Evolutionary conservation across 139 green algal species (phyloP).

Genomic region (Eudorina sp.): DNA sequence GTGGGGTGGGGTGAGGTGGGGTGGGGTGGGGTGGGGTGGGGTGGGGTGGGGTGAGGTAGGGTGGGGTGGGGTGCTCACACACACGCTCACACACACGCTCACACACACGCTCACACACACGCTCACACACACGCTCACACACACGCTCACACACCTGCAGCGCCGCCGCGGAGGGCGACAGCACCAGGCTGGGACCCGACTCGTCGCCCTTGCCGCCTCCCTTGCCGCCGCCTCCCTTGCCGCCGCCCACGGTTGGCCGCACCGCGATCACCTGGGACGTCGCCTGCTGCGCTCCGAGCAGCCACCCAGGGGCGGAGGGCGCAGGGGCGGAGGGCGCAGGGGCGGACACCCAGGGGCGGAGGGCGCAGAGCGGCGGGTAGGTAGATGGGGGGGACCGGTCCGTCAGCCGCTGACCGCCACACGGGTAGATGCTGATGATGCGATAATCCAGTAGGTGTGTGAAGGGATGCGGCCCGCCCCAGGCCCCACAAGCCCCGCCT

Average conservation of each 20-base stretch:
- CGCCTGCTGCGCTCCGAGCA: neutral
- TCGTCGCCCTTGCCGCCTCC: neutral
- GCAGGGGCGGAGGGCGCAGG: neutral
- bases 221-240: neutral
- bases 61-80: neutral
- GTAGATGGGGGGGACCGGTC: too few species aligned
- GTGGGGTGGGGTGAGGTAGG: neutral
- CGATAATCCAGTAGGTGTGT: too few species aligned
- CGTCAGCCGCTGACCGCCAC: too few species aligned
- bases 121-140: neutral
- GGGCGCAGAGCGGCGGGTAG: too few species aligned
- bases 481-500: too few species aligned
- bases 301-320: neutral
- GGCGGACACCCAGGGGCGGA: neutral
- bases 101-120: neutral
- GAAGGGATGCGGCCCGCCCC: too few species aligned
- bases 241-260: neutral
- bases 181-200: neutral
- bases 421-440: too few species aligned
- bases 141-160: slow-evolving; percentile 3
- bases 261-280: slow-evolving; percentile 15
- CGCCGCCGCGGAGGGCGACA: slow-evolving; percentile 15
- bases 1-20: neutral
- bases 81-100: neutral
- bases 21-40: neutral